Percentiles rank a stretch among this genome's conserved stretches.
Evolutionary conservation across 148 eudicot species (phyloP).

Genomic region (Suaeda aralocaspica): DNA sequence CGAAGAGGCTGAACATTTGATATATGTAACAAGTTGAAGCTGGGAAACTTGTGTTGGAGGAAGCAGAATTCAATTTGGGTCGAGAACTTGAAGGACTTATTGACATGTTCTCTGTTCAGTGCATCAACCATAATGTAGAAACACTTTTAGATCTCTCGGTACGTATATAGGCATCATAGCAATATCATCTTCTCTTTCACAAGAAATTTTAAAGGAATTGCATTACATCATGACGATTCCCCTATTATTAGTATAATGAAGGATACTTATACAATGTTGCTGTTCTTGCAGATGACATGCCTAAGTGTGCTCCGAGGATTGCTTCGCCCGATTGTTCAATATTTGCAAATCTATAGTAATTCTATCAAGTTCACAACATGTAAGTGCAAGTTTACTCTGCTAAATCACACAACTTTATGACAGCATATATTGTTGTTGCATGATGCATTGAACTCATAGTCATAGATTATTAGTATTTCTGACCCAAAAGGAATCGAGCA

Average conservation of each 20-base stretch:
- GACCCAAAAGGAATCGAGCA: too few relatives aligned
- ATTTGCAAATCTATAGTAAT: slow-evolving; percentile 89
- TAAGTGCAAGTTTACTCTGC: slow-evolving; percentile 29
- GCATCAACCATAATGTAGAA: too few relatives aligned
- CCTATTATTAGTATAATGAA: too few relatives aligned
- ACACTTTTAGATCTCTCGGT: slow-evolving; percentile 86
- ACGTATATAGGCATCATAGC: too few relatives aligned
- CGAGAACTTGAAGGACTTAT: too few relatives aligned
- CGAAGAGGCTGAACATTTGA: too few relatives aligned
- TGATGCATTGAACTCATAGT: too few relatives aligned
- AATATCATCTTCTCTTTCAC: neutral
- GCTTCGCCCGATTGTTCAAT: slow-evolving; percentile 88
- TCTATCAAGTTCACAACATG: slow-evolving; percentile 93
- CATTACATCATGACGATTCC: slow-evolving; percentile 9
- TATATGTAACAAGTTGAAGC: slow-evolving; percentile 79
- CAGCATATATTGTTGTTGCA: neutral
- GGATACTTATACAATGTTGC: too few relatives aligned
- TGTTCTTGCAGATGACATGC: too few relatives aligned
- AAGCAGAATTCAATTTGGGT: too few relatives aligned
- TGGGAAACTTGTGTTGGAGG: slow-evolving; percentile 86
- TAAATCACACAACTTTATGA: neutral
- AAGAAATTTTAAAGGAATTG: neutral
- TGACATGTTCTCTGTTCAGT: too few relatives aligned
- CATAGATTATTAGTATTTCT: too few relatives aligned
- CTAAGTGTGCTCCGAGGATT: slow-evolving; percentile 82